Conservation (phyloP, 1,284 basidiomycete species). For the Puccinia coronata region DNA sequence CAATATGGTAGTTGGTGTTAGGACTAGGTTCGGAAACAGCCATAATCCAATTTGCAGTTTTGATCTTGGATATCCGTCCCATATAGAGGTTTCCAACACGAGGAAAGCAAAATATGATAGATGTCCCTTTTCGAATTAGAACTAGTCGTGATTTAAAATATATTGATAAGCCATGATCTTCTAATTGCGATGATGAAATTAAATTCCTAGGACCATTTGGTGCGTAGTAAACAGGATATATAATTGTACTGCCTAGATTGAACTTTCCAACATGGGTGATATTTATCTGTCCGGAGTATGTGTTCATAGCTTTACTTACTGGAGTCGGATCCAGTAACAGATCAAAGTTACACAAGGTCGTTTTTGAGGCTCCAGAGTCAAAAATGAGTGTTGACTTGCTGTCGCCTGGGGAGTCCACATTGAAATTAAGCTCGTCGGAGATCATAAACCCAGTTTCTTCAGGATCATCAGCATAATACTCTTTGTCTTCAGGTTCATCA, state of each 20-base stretch:
- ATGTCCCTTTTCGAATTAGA: neutral
- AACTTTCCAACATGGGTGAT: conserved; percentile 11
- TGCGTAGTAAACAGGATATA: conserved; percentile 17
- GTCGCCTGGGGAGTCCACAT: neutral
- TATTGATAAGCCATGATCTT: neutral
- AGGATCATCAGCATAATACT: neutral
- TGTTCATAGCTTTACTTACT: neutral
- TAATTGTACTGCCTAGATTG: neutral
- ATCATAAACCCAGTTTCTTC: neutral
- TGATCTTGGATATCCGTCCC: neutral
- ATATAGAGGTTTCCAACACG: conserved; percentile 1
- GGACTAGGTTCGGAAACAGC: neutral
- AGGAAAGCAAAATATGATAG: neutral
- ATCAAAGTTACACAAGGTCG: neutral
- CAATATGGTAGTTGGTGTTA: neutral
- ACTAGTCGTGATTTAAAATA: neutral
- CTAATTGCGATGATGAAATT: conserved; percentile 10
- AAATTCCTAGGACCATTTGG: neutral
- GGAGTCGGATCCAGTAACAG: neutral
- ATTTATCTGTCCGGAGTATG: neutral
- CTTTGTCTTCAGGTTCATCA: neutral
- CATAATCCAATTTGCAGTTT: neutral
- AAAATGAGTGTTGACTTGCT: neutral
- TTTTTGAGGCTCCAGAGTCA: neutral
- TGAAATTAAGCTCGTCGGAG: neutral